Conservation (phyloP, 2,329 filamentous ascomycete species). For the Bisporella sp. region DNA sequence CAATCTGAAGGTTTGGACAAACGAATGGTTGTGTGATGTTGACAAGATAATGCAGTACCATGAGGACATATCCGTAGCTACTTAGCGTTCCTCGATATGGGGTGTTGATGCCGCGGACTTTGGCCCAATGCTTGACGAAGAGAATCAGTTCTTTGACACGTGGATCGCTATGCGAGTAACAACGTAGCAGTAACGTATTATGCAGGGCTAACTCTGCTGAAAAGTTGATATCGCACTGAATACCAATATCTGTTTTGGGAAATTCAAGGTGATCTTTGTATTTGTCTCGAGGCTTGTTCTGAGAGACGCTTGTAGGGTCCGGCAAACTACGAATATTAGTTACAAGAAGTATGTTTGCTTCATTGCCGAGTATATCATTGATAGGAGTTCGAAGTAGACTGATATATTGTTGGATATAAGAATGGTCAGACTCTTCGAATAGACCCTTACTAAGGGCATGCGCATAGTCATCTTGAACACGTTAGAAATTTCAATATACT, state of each 20-base stretch:
- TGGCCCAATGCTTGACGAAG: slow-evolving; percentile 90
- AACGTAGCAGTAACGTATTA: slow-evolving; percentile 75
- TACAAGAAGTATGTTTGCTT: slow-evolving; percentile 12
- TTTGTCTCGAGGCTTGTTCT: slow-evolving; percentile 43
- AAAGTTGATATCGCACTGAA: slow-evolving; percentile 91
- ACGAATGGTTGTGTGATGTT: slow-evolving; percentile 77
- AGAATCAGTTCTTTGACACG: slow-evolving; percentile 73
- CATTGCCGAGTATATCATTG: slow-evolving; percentile 25
- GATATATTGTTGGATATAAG: slow-evolving; percentile 42
- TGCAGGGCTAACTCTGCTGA: slow-evolving; percentile 75
- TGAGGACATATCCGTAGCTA: slow-evolving; percentile 85
- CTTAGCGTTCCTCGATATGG: slow-evolving; percentile 80
- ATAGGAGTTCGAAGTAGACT: slow-evolving; percentile 35
- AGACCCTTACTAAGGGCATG: slow-evolving; percentile 41
- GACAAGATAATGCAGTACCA: slow-evolving; percentile 86
- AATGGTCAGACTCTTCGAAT: slow-evolving; percentile 33
- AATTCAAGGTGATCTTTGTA: slow-evolving; percentile 64
- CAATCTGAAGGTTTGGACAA: slow-evolving; percentile 71
- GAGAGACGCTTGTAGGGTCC: slow-evolving; percentile 37
- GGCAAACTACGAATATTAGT: slow-evolving; percentile 23
- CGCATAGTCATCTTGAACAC: slow-evolving; percentile 39
- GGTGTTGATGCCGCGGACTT: slow-evolving; percentile 76
- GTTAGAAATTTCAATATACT: too few relatives aligned
- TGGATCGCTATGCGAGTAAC: slow-evolving; percentile 73
- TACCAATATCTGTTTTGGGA: slow-evolving; percentile 68